Conservation (phyloP, 345 rosid genomes). For the Populus alba region DNA sequence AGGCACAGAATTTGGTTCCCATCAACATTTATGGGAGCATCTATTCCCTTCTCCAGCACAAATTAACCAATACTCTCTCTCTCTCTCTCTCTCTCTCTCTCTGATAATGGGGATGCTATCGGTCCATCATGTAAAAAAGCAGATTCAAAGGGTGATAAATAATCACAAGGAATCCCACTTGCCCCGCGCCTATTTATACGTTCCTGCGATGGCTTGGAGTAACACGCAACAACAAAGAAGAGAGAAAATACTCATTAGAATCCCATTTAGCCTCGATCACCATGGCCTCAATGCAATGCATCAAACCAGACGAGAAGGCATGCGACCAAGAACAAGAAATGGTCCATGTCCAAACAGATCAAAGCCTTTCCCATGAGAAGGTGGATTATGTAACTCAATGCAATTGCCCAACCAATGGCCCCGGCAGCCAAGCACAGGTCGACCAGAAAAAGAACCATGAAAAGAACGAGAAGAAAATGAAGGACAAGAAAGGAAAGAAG, state of each 20-base stretch:
- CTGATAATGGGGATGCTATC: background rate
- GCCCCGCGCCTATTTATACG: background rate
- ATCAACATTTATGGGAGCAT: conserved; percentile 7
- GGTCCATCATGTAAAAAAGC: background rate
- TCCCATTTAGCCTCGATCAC: background rate
- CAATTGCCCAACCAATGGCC: background rate
- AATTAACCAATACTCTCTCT: background rate
- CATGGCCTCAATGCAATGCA: conserved; percentile 3
- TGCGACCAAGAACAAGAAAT: background rate
- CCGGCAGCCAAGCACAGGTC: background rate
- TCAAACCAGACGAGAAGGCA: background rate
- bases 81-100: too few relatives aligned
- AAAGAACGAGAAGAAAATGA: background rate
- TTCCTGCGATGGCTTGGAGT: background rate
- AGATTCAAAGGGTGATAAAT: background rate
- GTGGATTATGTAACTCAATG: background rate
- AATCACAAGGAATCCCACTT: background rate
- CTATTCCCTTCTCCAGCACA: background rate
- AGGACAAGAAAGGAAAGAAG: background rate
- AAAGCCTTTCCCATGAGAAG: background rate
- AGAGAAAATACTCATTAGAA: background rate
- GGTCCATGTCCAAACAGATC: background rate
- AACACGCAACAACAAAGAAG: background rate
- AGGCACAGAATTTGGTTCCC: conserved; percentile 3
- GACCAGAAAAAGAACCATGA: background rate